Evolutionary conservation across 208 protist species (phyloP), one percentile per base, ranked within the genome.

Genomic region (Trypanosoma brucei): DNA sequence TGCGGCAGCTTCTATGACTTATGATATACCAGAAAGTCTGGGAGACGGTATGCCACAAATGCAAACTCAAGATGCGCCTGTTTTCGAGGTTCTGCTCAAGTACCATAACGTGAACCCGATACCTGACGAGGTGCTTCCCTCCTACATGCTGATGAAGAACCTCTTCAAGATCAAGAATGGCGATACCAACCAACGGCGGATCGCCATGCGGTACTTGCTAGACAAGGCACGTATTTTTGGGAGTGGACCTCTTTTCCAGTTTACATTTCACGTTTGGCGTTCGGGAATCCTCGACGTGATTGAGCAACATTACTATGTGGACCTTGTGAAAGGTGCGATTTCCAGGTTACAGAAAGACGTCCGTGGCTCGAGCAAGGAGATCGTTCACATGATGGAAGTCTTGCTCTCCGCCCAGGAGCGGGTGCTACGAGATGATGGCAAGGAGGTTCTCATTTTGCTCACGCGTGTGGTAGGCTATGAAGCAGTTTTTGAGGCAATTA

Each of bases 111-210:
- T 81, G 7, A 83, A 87, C 40, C 72, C 84, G 42, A 90, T 98
- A 38, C 86, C 83, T 14, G 79, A 91, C 33, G 91, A 98, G 39
- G 82, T 97, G 62, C 67, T 91, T 11, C 97, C 97, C 30, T 96
- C 98, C 38, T 90, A 98, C 52, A 84, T 96, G 48, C 93, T 99
- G 52, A 98, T 99, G 95, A 96, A 96, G 69, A 91, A 99, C 50
- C 82, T 99, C 13, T 94, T 99, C 40, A 97, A 98, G 69, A 92
- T 99, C 50, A 99, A 99, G 77, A 99, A 99, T 83, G 98, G 98
- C 55, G 98, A 97, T 44, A 95, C 95, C 37, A 91, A 81, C 60
- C 94, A 98, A 86, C 80, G 98, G 11, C 99, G 99, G 72, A 70
- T 82, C 53, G 97, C 96, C 30, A 90, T 98, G 52, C 86, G 97